Evolutionary conservation across 176 grass and related monocot species (phyloP).

Genomic region (Oryza glaberrima): DNA sequence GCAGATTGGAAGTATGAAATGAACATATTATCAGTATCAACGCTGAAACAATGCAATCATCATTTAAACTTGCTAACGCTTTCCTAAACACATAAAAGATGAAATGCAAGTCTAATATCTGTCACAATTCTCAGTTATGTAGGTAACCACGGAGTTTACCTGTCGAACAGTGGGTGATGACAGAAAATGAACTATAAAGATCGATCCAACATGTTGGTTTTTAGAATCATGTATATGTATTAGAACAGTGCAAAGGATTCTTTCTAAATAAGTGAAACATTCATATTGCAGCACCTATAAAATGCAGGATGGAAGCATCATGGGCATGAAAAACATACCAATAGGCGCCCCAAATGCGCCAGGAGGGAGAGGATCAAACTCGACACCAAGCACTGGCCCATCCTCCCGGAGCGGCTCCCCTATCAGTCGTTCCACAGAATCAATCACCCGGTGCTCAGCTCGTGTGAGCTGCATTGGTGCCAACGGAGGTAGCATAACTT

Average conservation of each 20-base stretch:
- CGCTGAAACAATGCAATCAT: background rate
- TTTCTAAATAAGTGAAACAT: background rate
- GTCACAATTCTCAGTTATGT: background rate
- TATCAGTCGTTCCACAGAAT: constrained; percentile 63
- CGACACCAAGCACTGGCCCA: constrained; percentile 78
- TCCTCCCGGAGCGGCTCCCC: constrained; percentile 83
- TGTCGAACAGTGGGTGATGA: background rate
- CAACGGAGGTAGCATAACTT: constrained; percentile 44
- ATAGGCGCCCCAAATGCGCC: constrained; percentile 92
- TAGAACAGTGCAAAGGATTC: background rate
- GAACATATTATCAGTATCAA: constrained; percentile 17
- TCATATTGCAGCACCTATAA: background rate
- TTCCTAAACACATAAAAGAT: background rate
- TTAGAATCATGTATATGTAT: background rate
- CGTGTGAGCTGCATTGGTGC: constrained; percentile 43
- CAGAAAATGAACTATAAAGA: background rate
- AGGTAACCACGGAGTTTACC: background rate
- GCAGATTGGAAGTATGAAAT: constrained; percentile 7
- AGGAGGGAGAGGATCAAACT: constrained; percentile 86
- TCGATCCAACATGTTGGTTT: background rate
- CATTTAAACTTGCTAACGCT: background rate
- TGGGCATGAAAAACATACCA: constrained; percentile 49
- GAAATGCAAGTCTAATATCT: background rate
- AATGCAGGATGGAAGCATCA: background rate
- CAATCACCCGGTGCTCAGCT: constrained; percentile 46